phyloP scores from a whole-genome alignment of 1,284 basidiomycete species.

The Sporisorium iseilematis-ciliati region DNA sequence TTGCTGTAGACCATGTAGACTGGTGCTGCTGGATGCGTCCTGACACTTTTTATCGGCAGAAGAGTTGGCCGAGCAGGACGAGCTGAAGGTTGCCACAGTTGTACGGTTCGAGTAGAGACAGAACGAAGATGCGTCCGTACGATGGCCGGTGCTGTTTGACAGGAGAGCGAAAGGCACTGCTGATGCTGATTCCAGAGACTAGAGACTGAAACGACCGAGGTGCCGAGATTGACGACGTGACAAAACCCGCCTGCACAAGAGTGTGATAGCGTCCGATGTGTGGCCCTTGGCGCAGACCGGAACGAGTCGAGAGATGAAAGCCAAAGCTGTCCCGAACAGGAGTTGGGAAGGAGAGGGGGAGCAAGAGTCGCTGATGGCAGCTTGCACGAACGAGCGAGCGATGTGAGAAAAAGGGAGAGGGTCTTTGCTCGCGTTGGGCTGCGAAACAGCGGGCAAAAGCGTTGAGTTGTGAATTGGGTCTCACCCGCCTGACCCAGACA shows the following conservation, averaged over 20 bases:
- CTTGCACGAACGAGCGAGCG: constrained; percentile 8
- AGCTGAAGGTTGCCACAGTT: background rate
- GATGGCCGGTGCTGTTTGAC: background rate
- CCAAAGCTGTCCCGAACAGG: constrained; percentile 14
- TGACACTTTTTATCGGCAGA: background rate
- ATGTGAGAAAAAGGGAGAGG: background rate
- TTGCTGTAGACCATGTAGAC: constrained; percentile 17
- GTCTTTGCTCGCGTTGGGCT: constrained; percentile 7
- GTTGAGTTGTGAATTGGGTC: background rate
- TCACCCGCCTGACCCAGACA: constrained; percentile 9
- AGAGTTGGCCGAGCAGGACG: background rate
- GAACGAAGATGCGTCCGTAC: background rate
- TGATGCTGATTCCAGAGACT: background rate
- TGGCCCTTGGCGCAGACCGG: background rate
- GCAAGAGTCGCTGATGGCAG: constrained; percentile 7
- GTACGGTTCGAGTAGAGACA: background rate
- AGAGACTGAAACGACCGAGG: constrained; percentile 5
- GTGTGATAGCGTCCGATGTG: background rate
- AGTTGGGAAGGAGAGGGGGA: constrained; percentile 13
- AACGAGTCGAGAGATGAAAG: background rate
- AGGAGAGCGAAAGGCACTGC: background rate
- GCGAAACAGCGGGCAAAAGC: constrained; percentile 6
- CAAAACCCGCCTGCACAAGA: no score
- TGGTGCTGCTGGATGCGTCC: constrained; percentile 1
- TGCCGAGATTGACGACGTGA: background rate